A percentile compares a stretch with the other conserved stretches of the same genome.
Conservation (phyloP, 2,329 filamentous ascomycete genomes). For the Monosporascus sp. region DNA sequence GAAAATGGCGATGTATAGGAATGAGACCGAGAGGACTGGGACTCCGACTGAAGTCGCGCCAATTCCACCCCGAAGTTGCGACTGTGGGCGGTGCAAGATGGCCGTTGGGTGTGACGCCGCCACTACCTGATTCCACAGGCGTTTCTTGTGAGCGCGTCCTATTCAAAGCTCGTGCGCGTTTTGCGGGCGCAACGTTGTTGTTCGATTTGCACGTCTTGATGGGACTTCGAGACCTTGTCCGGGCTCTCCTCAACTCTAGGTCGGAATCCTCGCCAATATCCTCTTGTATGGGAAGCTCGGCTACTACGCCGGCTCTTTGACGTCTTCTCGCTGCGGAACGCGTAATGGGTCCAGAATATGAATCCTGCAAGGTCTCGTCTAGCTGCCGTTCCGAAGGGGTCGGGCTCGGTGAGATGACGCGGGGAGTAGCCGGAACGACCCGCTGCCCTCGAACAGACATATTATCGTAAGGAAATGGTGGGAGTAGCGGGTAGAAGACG, state of each 20-base stretch:
- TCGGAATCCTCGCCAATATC: constrained; percentile 46
- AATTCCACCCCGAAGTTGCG: constrained; percentile 59
- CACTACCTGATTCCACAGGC: constrained; percentile 12
- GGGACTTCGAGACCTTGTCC: constrained; percentile 68
- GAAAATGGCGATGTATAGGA: constrained; percentile 88
- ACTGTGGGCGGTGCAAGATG: constrained; percentile 65
- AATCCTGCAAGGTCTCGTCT: constrained; percentile 47
- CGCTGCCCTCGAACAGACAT: constrained; percentile 49
- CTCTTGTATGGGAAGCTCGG: constrained; percentile 56
- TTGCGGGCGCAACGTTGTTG: constrained; percentile 47
- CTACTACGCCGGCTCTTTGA: constrained; percentile 38
- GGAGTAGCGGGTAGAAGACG: constrained; percentile 51
- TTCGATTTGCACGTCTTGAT: constrained; percentile 47
- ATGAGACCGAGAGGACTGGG: constrained; percentile 92
- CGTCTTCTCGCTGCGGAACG: constrained; percentile 64
- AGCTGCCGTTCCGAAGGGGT: constrained; percentile 57
- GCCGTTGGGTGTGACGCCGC: constrained; percentile 46
- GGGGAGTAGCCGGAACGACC: constrained; percentile 69
- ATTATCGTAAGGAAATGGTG: constrained; percentile 47
- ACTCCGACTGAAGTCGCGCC: constrained; percentile 84
- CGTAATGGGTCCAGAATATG: constrained; percentile 68
- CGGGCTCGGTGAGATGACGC: constrained; percentile 86
- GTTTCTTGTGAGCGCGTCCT: constrained; percentile 25
- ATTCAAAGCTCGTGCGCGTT: constrained; percentile 28
- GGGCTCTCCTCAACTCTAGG: constrained; percentile 54